phyloP scores from a whole-genome alignment of 2,329 filamentous ascomycete genomes.

The Magnaporthiopsis poae region DNA sequence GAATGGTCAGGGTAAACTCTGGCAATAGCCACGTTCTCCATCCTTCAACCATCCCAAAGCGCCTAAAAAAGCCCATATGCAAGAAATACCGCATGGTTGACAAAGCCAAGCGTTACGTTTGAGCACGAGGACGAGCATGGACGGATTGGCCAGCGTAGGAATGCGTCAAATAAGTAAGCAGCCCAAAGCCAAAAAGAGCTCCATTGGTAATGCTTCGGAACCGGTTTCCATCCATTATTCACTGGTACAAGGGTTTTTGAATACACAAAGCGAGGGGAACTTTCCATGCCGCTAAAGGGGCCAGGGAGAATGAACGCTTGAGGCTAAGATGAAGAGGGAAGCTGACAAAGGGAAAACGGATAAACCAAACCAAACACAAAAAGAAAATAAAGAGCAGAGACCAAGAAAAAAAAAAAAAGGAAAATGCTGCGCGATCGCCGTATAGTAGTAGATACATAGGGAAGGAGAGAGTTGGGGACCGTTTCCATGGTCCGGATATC shows the following conservation, averaged over 20 bases:
- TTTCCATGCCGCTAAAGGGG: neutral
- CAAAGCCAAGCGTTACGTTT: neutral
- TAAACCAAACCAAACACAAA: neutral
- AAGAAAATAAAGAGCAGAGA: neutral
- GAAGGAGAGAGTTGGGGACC: neutral
- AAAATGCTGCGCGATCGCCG: neutral
- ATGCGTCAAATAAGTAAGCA: neutral
- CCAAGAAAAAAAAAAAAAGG: neutral
- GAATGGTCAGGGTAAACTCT: no score
- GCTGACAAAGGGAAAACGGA: neutral
- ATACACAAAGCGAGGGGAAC: neutral
- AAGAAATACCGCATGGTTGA: neutral
- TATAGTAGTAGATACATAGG: conserved; percentile 3
- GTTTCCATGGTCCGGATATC: neutral
- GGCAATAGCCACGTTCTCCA: no score
- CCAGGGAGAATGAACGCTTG: neutral
- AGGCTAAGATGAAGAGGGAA: neutral
- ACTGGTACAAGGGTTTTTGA: neutral
- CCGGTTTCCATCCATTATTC: neutral
- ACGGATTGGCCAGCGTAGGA: neutral
- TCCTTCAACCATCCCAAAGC: neutral
- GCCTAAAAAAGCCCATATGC: neutral
- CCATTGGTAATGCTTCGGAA: no score
- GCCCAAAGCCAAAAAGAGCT: neutral
- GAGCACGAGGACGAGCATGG: neutral